These are phyloP conservation scores for Diaporthe ampelina DNA, from an alignment of 2,329 filamentous ascomycete species.

Conservation along the genomic window DNA sequence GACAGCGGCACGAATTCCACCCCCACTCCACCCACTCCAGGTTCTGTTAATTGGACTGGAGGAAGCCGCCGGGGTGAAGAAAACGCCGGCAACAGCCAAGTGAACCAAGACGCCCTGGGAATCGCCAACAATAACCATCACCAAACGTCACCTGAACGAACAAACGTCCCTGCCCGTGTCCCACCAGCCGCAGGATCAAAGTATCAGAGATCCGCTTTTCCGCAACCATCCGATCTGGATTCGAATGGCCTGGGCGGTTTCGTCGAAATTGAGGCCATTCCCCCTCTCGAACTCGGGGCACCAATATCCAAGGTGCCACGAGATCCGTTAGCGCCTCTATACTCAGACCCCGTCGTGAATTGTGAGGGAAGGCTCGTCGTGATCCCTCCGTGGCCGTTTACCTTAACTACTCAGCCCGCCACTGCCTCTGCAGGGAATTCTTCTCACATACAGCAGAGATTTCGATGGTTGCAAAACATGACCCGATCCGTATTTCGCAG, in stretches of 20 bases:
- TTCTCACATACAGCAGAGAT: rapidly evolving
- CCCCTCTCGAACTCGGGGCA: constrained; percentile 24
- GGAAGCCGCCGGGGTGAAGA: background rate
- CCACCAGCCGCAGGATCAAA: background rate
- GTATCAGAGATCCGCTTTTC: background rate
- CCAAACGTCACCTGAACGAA: background rate
- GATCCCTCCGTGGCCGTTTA: background rate
- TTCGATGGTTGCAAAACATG: background rate
- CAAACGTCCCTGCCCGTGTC: background rate
- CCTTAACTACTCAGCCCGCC: background rate
- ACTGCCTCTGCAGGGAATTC: background rate
- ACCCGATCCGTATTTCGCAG: background rate
- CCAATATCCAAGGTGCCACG: background rate
- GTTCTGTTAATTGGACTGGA: background rate
- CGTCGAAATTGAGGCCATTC: background rate
- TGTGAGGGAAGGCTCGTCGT: background rate
- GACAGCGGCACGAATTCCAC: background rate
- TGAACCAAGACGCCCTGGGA: no score
- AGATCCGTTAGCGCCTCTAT: background rate
- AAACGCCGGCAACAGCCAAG: background rate
- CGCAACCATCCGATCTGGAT: no score
- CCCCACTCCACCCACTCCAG: background rate
- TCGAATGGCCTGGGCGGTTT: rapidly evolving
- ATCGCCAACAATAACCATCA: background rate
- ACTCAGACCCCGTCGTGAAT: no score